Evolutionary conservation across 2,329 filamentous ascomycete genomes (phyloP), one percentile per base, ranked within the genome.

Genomic region (Epichloe glyceriae): DNA sequence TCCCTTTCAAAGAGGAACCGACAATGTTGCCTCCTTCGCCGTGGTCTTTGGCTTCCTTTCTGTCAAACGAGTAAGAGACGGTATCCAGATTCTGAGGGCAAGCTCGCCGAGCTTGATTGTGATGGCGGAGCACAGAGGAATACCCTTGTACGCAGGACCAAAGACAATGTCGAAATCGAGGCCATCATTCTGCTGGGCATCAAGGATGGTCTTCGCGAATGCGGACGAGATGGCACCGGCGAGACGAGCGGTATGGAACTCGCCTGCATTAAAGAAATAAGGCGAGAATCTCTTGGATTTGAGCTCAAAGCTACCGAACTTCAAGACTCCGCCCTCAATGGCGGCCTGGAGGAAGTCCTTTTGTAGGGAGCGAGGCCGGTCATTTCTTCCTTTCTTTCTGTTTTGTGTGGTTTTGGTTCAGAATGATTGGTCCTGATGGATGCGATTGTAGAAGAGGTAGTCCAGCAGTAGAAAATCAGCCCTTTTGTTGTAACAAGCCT

Each of bases 201-300:
- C 67, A 56, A 74, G 70, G 60, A 85, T 80, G 51, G 80, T 75
- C 57, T 76, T 69, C 42, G 91, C 91, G 68, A 91, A 97, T 53
- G 91, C 89, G 40, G 81, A 78, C 49, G 85, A 80, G 58, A 95
- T 86, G 51, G 88, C 81, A 55, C 78, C 79, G 56, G 94, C 80
- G 33, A 95, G 79, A 55, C 83, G 77, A 20, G 85, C 85, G 49
- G 83, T 83, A 75, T 93, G 88, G 70, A 97, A 94, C 61, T 87
- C 81, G 53, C 90, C 89, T 45, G 90, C 89, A 69, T 95, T 96
- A 82, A 97, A 95, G 76, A 97, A 97, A 78, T 97, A 97, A 41
- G 93, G 93, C 12, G 89, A 95, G 61, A 75, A 76, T 62, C 91
- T 87, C 70, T 88, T 87, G 50, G 90, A 96, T 73, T 98, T 98